Evolutionary conservation across 495 filamentous ascomycete genomes (phyloP).

Genomic region (Tuber microsphaerosporum): DNA sequence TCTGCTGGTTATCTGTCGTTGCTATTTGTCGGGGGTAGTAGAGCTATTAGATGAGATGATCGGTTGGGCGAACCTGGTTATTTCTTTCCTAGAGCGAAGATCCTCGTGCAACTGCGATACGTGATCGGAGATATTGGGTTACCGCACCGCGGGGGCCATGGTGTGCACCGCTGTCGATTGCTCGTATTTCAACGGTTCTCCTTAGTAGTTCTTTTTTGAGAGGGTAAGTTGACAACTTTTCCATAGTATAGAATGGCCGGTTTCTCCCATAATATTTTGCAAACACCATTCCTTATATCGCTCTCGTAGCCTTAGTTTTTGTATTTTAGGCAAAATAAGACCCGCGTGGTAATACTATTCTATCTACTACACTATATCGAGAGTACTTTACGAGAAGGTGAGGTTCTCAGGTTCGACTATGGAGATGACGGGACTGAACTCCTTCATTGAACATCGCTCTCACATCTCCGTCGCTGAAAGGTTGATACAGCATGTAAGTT

Average conservation of each 20-base stretch:
- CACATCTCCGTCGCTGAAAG: background rate
- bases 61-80: background rate
- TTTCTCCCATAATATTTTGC: background rate
- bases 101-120: background rate
- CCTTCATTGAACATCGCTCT: background rate
- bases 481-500: background rate
- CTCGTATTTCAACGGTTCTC: background rate
- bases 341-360: background rate
- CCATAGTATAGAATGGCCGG: background rate
- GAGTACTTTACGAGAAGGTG: background rate
- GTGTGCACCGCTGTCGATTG: background rate
- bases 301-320: background rate
- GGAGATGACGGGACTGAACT: background rate
- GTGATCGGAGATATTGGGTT: background rate
- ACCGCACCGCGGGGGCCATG: too few relatives aligned
- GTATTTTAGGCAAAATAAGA: background rate
- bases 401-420: background rate
- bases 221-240: background rate
- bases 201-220: background rate
- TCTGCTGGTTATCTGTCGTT: background rate
- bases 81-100: background rate
- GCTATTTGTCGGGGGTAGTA: background rate
- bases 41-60: background rate
- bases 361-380: background rate
- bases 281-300: background rate